Base-by-base conservation (phyloP, 257 asterid species). In the Rubia yunnanensis region DNA sequence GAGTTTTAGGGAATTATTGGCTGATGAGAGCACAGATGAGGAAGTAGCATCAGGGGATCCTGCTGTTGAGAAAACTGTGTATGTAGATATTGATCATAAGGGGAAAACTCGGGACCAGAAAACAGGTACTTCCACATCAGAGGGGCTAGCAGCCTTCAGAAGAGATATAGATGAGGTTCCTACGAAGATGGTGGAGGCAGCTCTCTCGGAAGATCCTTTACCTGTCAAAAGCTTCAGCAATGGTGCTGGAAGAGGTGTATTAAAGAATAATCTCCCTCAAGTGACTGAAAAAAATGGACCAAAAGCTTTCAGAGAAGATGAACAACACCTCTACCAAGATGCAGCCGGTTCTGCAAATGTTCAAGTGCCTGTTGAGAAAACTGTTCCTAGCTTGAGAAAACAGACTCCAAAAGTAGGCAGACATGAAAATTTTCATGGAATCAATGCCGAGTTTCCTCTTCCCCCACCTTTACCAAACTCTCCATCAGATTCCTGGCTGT, bases 401-500 rank as follows among this genome's bases (percentile, higher is more conserved):
- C 70, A 60, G 39, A 69, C 60, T 55, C 44, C 64, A 44, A 65
- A 68, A 66, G 39, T 68, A 32, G 67, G 32, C 20, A 72, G 58
- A 44, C 20, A 56, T 41, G 71, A 38, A 35, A 65, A 36, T 24
- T 69, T 57, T 14, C 70, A 64, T 58, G 68, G 68, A 70, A 64
- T 73, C 36, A 48, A 52, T 41, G 41, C 70, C 5, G 75, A 73
- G 64, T 75, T 81, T 69, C 87, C 77, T 46, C 74, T 49, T 64
- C 83, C 94, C n/a, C 92, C 92, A n/a, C 87, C 96, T 22, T 81
- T 86, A 58, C 95, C 90, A 1, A 78, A 81, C 80, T 82, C 95
- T 71, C 96, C 96, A 32, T 78, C 95, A 5, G 97, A 90, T 78
- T 91, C 97, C 27, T 91, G 97, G 97, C 95, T 91, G 48, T 78